Evolutionary conservation across 2,329 filamentous ascomycete genomes (phyloP).

Genomic region (Chalaropsis thielavioides): DNA sequence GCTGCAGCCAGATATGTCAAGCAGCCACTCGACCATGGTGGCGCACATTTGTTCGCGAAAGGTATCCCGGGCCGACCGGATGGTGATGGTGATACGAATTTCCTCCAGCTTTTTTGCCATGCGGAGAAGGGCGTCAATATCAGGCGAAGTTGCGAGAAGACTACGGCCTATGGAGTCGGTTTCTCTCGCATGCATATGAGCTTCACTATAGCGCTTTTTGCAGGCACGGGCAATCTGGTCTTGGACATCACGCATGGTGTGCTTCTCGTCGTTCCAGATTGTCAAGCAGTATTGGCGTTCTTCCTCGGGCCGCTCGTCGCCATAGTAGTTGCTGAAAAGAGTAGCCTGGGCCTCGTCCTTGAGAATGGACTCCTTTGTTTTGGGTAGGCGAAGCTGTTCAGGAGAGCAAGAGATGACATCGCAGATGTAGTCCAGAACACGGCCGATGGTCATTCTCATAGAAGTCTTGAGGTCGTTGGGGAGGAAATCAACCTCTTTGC

Average conservation of each 20-base stretch:
- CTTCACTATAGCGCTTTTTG: slow-evolving; percentile 53
- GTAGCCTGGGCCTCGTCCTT: slow-evolving; percentile 65
- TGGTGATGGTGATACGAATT: slow-evolving; percentile 90
- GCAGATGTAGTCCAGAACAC: slow-evolving; percentile 85
- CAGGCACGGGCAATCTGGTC: slow-evolving; percentile 86
- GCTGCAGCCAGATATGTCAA: slow-evolving; percentile 79
- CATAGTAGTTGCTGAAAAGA: slow-evolving; percentile 40
- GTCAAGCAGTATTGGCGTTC: slow-evolving; percentile 62
- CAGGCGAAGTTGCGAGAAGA: slow-evolving; percentile 60
- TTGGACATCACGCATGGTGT: slow-evolving; percentile 80
- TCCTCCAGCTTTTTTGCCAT: slow-evolving; percentile 83
- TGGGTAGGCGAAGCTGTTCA: slow-evolving; percentile 77
- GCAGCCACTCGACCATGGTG: slow-evolving; percentile 92
- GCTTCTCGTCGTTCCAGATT: slow-evolving; percentile 98
- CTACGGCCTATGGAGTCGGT: slow-evolving; percentile 80
- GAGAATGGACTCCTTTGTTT: slow-evolving; percentile 66
- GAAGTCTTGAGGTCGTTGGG: slow-evolving; percentile 62
- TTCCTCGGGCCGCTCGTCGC: slow-evolving; percentile 28
- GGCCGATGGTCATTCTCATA: slow-evolving; percentile 73
- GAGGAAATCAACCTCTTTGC: slow-evolving; percentile 29
- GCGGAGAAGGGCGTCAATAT: slow-evolving; percentile 56
- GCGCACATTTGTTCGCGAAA: slow-evolving; percentile 98
- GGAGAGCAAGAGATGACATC: slow-evolving; percentile 97
- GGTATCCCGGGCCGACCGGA: slow-evolving; percentile 82
- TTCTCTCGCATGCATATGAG: slow-evolving; percentile 64